Percentiles rank a stretch among this genome's conserved stretches.
These are phyloP conservation scores for Botrytis fabae DNA, from an alignment of 2,329 filamentous ascomycete species.

Conservation along the genomic window DNA sequence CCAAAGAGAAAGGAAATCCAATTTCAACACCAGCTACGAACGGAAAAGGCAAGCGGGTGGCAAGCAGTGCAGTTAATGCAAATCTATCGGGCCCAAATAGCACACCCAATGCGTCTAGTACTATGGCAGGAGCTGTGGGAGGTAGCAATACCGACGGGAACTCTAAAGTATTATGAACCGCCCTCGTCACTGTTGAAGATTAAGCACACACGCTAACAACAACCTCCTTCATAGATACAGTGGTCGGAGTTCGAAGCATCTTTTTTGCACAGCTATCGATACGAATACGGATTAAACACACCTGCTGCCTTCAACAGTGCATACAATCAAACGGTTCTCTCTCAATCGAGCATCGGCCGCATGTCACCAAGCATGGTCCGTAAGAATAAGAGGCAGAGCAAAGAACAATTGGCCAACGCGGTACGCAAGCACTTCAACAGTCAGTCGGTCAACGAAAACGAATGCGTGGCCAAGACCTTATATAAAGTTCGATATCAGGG, in stretches of 20 bases:
- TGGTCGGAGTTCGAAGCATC: slow-evolving; percentile 69
- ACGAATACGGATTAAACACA: slow-evolving; percentile 69
- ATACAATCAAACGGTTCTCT: slow-evolving; percentile 62
- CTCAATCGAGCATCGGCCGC: slow-evolving; percentile 64
- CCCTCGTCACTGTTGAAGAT: neutral
- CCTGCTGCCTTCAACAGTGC: slow-evolving; percentile 68
- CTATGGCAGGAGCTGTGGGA: slow-evolving; percentile 25
- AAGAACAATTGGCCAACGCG: slow-evolving; percentile 68
- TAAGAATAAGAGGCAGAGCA: slow-evolving; percentile 65
- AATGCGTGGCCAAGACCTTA: slow-evolving; percentile 67
- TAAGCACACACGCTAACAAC: slow-evolving; percentile 14
- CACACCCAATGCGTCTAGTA: slow-evolving; percentile 26
- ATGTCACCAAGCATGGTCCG: slow-evolving; percentile 76
- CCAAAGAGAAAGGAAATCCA: slow-evolving; percentile 39
- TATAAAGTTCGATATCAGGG: slow-evolving; percentile 43
- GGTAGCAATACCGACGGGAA: slow-evolving; percentile 30
- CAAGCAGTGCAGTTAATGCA: slow-evolving; percentile 26
- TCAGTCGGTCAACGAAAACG: slow-evolving; percentile 75
- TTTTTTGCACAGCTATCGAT: slow-evolving; percentile 72
- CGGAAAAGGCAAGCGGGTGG: slow-evolving; percentile 39
- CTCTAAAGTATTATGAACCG: slow-evolving; percentile 37
- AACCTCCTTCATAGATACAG: slow-evolving; percentile 48
- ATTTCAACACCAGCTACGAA: slow-evolving; percentile 30
- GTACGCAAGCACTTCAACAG: slow-evolving; percentile 84
- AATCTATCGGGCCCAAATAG: slow-evolving; percentile 39